Evolutionary conservation across 2,329 filamentous ascomycete species (phyloP), one percentile per base, ranked within the genome.

Genomic region (Colletotrichum sp.): DNA sequence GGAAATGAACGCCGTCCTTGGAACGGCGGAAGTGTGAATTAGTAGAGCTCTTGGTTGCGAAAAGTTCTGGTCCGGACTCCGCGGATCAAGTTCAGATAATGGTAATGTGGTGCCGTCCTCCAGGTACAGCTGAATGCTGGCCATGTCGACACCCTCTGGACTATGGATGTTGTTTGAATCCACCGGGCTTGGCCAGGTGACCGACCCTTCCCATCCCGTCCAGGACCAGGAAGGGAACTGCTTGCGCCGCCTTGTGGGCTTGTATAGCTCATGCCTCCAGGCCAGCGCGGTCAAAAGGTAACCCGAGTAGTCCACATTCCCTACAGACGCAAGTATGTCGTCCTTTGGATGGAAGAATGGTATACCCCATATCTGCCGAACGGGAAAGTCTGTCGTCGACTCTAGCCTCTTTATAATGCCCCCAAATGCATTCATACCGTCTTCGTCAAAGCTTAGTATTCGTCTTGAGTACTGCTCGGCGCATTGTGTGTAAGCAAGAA

Each of bases 161-260:
- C 58, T 63, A 16, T 38, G 48, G 12, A 63, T 34, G 36, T 58
- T 70, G 57, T 70, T 58, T 15, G 28, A 8, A 26, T 63, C 57
- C 5, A 52, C 24, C 16, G 57, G 67, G 34, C n/a, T 48, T 34
- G 67, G 67, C 67, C 67, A 70, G 16, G 57, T 34, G 5, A 63
- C 67, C 12, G 57, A 70, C 4, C 67, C 67, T 70, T 70, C 67
- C 67, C 67, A 70, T 21, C 67, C 67, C 18, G 28, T 52, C 67
- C 67, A 70, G 8, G 67, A 70, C 67, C 67, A 70, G 2, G 67
- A 70, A n/a, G 67, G 67, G n/a, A 70, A 70, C 16, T 63, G 58
- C 13, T 63, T 61, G 9, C 67, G 67, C 24, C 67, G 43, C n/a
- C 67, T 32, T 28, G 58, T 70, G 26, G 67, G 57, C 28, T 70